These are phyloP conservation scores for Bombardia bombarda DNA, from an alignment of 495 filamentous ascomycete genomes.

Conservation along the genomic window DNA sequence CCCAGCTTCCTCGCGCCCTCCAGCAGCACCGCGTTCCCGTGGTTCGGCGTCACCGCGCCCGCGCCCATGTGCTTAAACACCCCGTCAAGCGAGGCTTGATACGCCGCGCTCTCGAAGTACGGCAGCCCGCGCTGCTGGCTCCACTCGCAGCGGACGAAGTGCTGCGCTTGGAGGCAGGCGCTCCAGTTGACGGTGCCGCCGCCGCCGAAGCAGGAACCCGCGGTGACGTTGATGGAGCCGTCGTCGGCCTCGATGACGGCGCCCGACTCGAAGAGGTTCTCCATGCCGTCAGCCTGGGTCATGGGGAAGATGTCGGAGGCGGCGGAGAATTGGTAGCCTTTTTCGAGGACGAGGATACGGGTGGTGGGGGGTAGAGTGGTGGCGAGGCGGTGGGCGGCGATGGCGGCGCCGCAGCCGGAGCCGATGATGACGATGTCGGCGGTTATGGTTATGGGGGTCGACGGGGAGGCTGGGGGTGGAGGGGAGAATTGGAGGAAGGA, in stretches of 20 bases:
- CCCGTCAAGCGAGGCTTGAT: conserved; percentile 69
- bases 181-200: conserved; percentile 88
- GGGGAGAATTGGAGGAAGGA: conserved; percentile 42
- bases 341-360: conserved; percentile 74
- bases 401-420: conserved; percentile 80
- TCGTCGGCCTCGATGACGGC: conserved; percentile 54
- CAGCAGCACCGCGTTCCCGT: conserved; percentile 56
- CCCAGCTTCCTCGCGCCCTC: conserved; percentile 73
- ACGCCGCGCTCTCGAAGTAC: conserved; percentile 70
- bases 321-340: conserved; percentile 64
- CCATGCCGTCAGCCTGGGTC: conserved; percentile 43
- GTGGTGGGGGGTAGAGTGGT: conserved; percentile 56
- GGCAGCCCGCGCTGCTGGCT: conserved; percentile 54
- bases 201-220: conserved; percentile 74
- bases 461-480: too few relatives aligned
- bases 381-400: conserved; percentile 74
- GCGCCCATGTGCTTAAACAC: conserved; percentile 51
- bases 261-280: conserved; percentile 57
- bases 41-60: conserved; percentile 54
- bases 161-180: conserved; percentile 73
- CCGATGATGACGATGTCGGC: conserved; percentile 81
- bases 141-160: conserved; percentile 78
- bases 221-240: conserved; percentile 49
- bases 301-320: conserved; percentile 70
- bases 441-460: conserved; percentile 42